phyloP scores from a whole-genome alignment of 1,139 yeast genomes.

The Kazachstania sp. region DNA sequence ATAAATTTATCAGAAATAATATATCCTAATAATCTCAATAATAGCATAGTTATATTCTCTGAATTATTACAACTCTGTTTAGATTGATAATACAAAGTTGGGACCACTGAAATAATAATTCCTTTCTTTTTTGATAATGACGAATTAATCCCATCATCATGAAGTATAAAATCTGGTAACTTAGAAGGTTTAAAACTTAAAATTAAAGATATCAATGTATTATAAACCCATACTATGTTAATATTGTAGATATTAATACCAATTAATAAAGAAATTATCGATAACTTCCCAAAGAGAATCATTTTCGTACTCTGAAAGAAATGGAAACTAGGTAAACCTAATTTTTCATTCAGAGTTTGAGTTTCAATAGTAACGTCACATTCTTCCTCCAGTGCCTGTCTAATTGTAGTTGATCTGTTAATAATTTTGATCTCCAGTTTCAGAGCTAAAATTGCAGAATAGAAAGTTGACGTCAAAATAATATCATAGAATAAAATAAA shows the following conservation, averaged over 20 bases:
- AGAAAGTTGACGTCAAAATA: slow-evolving; percentile 71
- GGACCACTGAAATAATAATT: slow-evolving; percentile 55
- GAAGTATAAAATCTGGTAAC: slow-evolving; percentile 20
- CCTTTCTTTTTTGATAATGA: slow-evolving; percentile 14
- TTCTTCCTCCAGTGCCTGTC: slow-evolving; percentile 84
- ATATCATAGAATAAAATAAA: slow-evolving; percentile 68
- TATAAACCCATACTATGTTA: slow-evolving; percentile 66
- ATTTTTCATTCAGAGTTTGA: slow-evolving; percentile 50
- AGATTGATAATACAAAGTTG: slow-evolving; percentile 63
- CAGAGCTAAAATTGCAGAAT: slow-evolving; percentile 74
- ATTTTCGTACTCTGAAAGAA: slow-evolving; percentile 32
- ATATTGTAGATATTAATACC: slow-evolving; percentile 66
- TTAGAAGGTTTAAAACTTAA: slow-evolving; percentile 14
- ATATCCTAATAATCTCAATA: slow-evolving; percentile 50
- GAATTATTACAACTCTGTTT: slow-evolving; percentile 50
- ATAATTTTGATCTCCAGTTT: slow-evolving; percentile 87
- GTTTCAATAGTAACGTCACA: slow-evolving; percentile 78
- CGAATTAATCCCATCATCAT: slow-evolving; percentile 2
- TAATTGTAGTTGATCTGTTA: slow-evolving; percentile 71
- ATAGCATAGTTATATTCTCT: slow-evolving; percentile 55
- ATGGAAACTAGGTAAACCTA: slow-evolving; percentile 24
- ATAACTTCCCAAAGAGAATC: slow-evolving; percentile 56
- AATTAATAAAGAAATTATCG: slow-evolving; percentile 59
- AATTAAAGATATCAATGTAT: slow-evolving; percentile 35
- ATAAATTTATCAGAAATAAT: slow-evolving; percentile 80